Conservation (phyloP, 2,329 filamentous ascomycete species). For the Plectosphaerella cucumerina region DNA sequence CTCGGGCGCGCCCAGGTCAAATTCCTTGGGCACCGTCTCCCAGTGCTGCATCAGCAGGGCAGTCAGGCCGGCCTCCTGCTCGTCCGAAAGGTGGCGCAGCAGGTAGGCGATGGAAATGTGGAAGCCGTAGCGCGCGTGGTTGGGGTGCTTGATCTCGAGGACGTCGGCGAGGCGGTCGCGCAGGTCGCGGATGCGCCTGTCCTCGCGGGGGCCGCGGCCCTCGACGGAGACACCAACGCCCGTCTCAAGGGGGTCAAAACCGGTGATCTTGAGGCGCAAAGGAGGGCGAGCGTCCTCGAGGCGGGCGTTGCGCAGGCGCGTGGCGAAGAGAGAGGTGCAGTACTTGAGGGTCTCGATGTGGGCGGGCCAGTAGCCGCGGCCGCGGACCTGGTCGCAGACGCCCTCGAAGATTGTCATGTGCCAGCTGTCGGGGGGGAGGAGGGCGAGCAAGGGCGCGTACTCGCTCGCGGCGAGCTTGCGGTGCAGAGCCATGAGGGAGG, state of each 20-base stretch:
- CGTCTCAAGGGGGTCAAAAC: slow-evolving; percentile 13
- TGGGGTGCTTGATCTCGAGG: slow-evolving; percentile 12
- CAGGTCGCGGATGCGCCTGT: slow-evolving; percentile 10
- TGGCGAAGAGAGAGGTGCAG: slow-evolving; percentile 7
- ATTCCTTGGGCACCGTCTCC: slow-evolving; percentile 10
- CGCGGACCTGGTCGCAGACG: slow-evolving; percentile 16
- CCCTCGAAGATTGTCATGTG: slow-evolving; percentile 23
- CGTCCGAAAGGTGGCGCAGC: slow-evolving; percentile 11
- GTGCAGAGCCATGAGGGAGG: slow-evolving; percentile 14
- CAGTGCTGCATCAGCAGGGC: slow-evolving; percentile 11
- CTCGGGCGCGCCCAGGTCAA: slow-evolving; percentile 15
- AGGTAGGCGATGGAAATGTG: slow-evolving; percentile 20
- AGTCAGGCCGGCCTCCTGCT: slow-evolving; percentile 11
- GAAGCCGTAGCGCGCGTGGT: slow-evolving; percentile 16
- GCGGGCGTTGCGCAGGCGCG: slow-evolving; percentile 12
- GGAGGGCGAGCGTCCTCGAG: slow-evolving; percentile 10
- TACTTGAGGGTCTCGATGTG: slow-evolving; percentile 4
- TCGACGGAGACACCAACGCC: slow-evolving; percentile 13
- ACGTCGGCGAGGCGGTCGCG: slow-evolving; percentile 14
- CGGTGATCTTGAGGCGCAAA: slow-evolving; percentile 10
- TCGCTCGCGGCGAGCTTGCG: slow-evolving; percentile 11
- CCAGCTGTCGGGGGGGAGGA: slow-evolving; percentile 18
- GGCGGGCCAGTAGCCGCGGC: slow-evolving; percentile 15
- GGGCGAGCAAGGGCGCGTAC: slow-evolving; percentile 11
- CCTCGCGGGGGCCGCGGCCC: slow-evolving; percentile 6